Evolutionary conservation across 1,139 yeast species (phyloP), one percentile per base, ranked within the genome.

Genomic region (Pichia sp.): DNA sequence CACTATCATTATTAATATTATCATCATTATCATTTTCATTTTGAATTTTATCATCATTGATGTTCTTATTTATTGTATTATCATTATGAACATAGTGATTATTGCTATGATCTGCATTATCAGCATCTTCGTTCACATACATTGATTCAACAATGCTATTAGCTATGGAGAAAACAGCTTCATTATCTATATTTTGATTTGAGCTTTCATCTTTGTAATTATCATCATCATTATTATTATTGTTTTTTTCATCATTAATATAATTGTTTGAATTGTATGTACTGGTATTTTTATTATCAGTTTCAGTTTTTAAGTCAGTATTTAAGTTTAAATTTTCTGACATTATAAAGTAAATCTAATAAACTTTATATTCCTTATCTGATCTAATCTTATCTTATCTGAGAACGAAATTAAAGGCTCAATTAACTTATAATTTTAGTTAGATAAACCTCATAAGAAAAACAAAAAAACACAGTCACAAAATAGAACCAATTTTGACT

Each of bases 401-500:
- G 30, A 40, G 37, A 10, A n/a, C 11, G 16, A 16, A 16, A 16
- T 16, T 16, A 16, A 16, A 16, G 16, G 16, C 16, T 16, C 16
- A 16, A 16, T 16, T 16, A 16, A 16, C 16, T 16, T 16, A 16
- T 16, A 16, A 16, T 16, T 16, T 16, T 16, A 16, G 16, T 16
- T 16, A 16, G 16, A 16, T 37, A 46, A 45, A 51, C 49, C 51
- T 44, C 54, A 26, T n/a, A 27, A 10, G 51, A 48, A 45, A 45
- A 48, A 40, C 49, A 46, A 45, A 45, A 54, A 55, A 56, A 56
- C 53, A 55, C 60, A 56, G 60, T 56, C 60, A 56, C 59, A 55
- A 50, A 49, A 40, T 25, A 8, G n/a, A 32, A 30, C 22, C 23
- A 39, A 7, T 24, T 33, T 33, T 24, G 23, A 20, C 23, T 6